These are phyloP conservation scores for Sedum album DNA, from an alignment of 164 flowering plant species.

Conservation along the genomic window DNA sequence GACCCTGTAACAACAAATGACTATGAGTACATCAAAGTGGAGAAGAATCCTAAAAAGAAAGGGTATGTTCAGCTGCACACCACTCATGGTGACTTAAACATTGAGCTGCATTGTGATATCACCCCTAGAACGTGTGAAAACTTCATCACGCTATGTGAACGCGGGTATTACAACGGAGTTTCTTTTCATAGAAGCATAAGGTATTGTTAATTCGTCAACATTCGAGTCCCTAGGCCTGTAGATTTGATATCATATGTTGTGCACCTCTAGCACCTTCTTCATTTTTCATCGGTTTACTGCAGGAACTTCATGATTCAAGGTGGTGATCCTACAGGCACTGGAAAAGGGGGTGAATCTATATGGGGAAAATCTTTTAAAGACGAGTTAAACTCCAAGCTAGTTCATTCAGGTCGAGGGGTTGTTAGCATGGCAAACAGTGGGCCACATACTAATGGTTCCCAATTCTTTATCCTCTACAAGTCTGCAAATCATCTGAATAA, in stretches of 20 bases:
- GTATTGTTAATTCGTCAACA: constrained; percentile 22
- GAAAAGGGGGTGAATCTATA: constrained; percentile 88
- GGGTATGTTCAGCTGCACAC: constrained; percentile 92
- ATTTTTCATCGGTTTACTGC: constrained; percentile 8
- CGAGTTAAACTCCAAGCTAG: constrained; percentile 76
- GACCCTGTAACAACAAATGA: constrained; percentile 93
- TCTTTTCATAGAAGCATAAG: constrained; percentile 83
- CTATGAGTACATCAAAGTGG: constrained; percentile 82
- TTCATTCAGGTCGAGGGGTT: constrained; percentile 89
- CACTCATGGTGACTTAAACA: constrained; percentile 94
- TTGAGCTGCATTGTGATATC: constrained; percentile 90
- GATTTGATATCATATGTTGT: neutral
- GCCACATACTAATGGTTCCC: constrained; percentile 93
- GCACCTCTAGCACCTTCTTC: neutral
- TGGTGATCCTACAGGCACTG: constrained; percentile 97
- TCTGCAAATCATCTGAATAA: constrained; percentile 88
- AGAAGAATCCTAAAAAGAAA: constrained; percentile 93
- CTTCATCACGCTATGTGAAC: constrained; percentile 87
- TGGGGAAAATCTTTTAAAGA: constrained; percentile 97
- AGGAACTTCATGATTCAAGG: constrained; percentile 99
- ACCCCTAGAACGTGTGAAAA: constrained; percentile 93
- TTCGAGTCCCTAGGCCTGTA: neutral
- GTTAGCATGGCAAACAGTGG: constrained; percentile 99
- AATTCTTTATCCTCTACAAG: constrained; percentile 90
- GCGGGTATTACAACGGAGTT: constrained; percentile 85